These are phyloP conservation scores for Rhizopogon vinicolor DNA, from an alignment of 768 basidiomycete genomes.

Conservation along the genomic window DNA sequence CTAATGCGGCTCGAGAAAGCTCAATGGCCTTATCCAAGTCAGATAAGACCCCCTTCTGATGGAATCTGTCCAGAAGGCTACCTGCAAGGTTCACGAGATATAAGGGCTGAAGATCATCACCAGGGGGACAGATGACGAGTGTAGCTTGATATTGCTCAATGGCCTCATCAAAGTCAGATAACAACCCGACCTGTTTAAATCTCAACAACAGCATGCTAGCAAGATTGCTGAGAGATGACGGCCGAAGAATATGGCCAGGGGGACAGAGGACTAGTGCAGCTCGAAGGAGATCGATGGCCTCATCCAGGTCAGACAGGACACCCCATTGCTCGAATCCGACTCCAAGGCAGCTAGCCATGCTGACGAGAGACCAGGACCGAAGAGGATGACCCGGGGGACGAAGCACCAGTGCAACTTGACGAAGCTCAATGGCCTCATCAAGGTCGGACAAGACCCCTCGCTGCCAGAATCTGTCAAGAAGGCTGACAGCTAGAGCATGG, in stretches of 20 bases:
- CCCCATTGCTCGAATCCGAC: slow-evolving; percentile 10
- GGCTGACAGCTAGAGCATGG: slow-evolving; percentile 20
- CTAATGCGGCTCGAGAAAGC: slow-evolving; percentile 20
- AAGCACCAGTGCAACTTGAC: not conserved
- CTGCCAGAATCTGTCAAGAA: slow-evolving; percentile 20
- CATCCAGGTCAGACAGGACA: slow-evolving; percentile 8
- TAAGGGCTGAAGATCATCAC: slow-evolving; percentile 6
- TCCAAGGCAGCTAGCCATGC: slow-evolving; percentile 16
- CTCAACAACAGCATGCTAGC: not conserved
- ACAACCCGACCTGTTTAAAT: not conserved
- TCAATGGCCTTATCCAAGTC: slow-evolving; percentile 24
- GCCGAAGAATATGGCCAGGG: slow-evolving; percentile 6
- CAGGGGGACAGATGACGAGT: slow-evolving; percentile 7
- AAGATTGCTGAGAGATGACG: slow-evolving; percentile 1
- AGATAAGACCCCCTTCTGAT: slow-evolving; percentile 13
- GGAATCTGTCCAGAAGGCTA: slow-evolving; percentile 21
- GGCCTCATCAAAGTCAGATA: not conserved
- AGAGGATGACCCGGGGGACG: too few relatives aligned
- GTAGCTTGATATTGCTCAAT: slow-evolving; percentile 16
- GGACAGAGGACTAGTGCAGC: slow-evolving; percentile 10
- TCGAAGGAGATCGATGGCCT: slow-evolving; percentile 4
- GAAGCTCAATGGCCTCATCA: slow-evolving; percentile 19
- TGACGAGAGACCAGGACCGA: slow-evolving; percentile 9
- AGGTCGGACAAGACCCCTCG: slow-evolving; percentile 18
- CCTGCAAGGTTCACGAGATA: slow-evolving; percentile 10